phyloP scores from a whole-genome alignment of 140 eudicot genomes.

The Flaveria floridana region DNA sequence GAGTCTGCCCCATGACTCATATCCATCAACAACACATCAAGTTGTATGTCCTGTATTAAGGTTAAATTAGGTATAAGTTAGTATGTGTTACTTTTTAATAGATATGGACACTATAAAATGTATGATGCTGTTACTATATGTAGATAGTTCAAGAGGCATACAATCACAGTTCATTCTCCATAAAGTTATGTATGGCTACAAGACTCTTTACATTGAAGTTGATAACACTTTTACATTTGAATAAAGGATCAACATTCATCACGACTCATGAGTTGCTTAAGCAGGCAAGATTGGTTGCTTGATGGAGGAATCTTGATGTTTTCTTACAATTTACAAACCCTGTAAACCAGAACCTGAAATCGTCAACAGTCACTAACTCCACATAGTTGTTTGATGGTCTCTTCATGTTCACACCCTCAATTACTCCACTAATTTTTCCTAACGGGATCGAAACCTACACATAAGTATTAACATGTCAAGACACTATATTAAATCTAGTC shows the following conservation, averaged over 20 bases:
- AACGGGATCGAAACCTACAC: conserved; percentile 45
- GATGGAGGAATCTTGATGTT: conserved; percentile 38
- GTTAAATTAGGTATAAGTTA: too few relatives aligned
- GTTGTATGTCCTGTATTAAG: too few relatives aligned
- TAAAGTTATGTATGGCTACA: not conserved
- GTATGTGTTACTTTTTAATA: too few relatives aligned
- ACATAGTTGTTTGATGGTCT: conserved; percentile 42
- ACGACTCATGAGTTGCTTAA: not conserved
- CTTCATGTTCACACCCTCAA: conserved; percentile 29
- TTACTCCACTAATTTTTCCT: conserved; percentile 33
- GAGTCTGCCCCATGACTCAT: too few relatives aligned
- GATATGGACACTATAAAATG: too few relatives aligned
- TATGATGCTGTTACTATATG: too few relatives aligned
- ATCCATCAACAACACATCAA: too few relatives aligned
- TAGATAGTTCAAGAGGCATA: too few relatives aligned
- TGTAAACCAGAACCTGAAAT: conserved; percentile 54
- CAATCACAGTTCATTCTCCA: not conserved
- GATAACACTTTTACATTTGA: not conserved
- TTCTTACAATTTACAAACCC: conserved; percentile 36
- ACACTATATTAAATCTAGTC: not conserved
- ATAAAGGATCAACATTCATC: not conserved
- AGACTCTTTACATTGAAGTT: not conserved
- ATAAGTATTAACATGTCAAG: not conserved
- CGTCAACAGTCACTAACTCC: conserved; percentile 38
- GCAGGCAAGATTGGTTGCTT: conserved; percentile 25